Percentiles rank a stretch among this genome's conserved stretches.
phyloP scores from a whole-genome alignment of 345 rosid species.

The Passiflora organensis region DNA sequence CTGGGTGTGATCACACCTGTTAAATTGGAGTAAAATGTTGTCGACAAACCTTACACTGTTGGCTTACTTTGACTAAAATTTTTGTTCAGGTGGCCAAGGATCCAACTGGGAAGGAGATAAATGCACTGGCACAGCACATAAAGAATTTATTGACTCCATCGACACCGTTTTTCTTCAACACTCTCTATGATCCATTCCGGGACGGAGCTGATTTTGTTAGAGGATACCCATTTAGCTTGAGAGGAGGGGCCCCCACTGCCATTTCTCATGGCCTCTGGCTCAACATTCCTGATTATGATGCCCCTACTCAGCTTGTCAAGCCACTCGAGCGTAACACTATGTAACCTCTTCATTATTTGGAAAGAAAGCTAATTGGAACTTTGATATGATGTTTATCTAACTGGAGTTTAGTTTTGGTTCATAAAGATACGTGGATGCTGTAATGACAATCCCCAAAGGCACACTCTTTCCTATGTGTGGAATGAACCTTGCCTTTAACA shows the following conservation, averaged over 20 bases:
- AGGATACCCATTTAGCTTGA: constrained; percentile 35
- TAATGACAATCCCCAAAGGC: constrained; percentile 34
- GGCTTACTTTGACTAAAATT: background rate
- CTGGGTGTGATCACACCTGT: too few relatives aligned
- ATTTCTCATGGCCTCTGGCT: constrained; percentile 40
- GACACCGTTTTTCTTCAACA: constrained; percentile 32
- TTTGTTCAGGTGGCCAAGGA: constrained; percentile 29
- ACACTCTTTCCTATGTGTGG: constrained; percentile 35
- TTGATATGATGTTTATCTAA: background rate
- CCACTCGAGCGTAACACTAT: constrained; percentile 37
- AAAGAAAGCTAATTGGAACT: background rate
- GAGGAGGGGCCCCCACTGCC: constrained; percentile 31
- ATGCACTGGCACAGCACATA: constrained; percentile 34
- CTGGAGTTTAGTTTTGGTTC: constrained; percentile 3
- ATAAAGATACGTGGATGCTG: constrained; percentile 27
- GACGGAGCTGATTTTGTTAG: constrained; percentile 36
- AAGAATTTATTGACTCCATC: constrained; percentile 31
- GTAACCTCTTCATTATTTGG: constrained; percentile 2
- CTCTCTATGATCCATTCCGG: constrained; percentile 32
- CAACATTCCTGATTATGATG: constrained; percentile 41
- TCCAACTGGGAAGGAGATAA: constrained; percentile 28
- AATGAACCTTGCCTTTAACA: constrained; percentile 33
- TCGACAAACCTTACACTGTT: background rate
- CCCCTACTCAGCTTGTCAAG: constrained; percentile 38
- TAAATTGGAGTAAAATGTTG: too few relatives aligned